These are phyloP conservation scores for Raffaelea ambrosiae DNA, from an alignment of 2,329 filamentous ascomycete species.

Conservation along the genomic window DNA sequence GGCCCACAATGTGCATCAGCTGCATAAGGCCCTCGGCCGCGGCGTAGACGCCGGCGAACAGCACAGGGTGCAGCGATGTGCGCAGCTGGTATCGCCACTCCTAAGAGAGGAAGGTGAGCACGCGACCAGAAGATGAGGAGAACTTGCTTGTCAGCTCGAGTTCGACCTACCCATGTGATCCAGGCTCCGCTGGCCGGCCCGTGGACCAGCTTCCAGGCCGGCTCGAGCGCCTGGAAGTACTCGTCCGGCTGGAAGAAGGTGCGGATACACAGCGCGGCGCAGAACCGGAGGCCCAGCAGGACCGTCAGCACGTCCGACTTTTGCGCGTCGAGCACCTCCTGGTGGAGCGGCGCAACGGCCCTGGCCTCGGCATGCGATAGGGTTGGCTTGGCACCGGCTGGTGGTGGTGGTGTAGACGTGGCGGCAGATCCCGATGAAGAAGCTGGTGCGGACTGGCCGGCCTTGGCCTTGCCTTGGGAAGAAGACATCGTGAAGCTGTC, in stretches of 20 bases:
- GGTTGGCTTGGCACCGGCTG: not conserved
- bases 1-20: slow-evolving; percentile 42
- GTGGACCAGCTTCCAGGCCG: slow-evolving; percentile 85
- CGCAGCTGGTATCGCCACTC: slow-evolving; percentile 88
- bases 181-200: slow-evolving; percentile 70
- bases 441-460: too few relatives aligned
- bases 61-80: slow-evolving; percentile 80
- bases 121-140: not conserved
- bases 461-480: too few relatives aligned
- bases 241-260: slow-evolving; percentile 99
- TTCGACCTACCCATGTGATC: slow-evolving; percentile 78
- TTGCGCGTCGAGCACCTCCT: slow-evolving; percentile 22
- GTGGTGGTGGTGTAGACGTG: not conserved
- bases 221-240: slow-evolving; percentile 92
- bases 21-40: slow-evolving; percentile 47
- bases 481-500: too few relatives aligned
- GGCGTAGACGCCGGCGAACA: slow-evolving; percentile 74
- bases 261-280: slow-evolving; percentile 68
- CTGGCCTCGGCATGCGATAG: slow-evolving; percentile 1
- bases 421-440: slow-evolving; percentile 2
- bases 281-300: slow-evolving; percentile 61
- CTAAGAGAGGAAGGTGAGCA: slow-evolving; percentile 39
- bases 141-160: too few relatives aligned
- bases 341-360: slow-evolving; percentile 11
- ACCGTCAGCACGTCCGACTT: slow-evolving; percentile 25